Evolutionary conservation across 2,329 filamentous ascomycete species (phyloP).

Genomic region (Aspergillus sp.): DNA sequence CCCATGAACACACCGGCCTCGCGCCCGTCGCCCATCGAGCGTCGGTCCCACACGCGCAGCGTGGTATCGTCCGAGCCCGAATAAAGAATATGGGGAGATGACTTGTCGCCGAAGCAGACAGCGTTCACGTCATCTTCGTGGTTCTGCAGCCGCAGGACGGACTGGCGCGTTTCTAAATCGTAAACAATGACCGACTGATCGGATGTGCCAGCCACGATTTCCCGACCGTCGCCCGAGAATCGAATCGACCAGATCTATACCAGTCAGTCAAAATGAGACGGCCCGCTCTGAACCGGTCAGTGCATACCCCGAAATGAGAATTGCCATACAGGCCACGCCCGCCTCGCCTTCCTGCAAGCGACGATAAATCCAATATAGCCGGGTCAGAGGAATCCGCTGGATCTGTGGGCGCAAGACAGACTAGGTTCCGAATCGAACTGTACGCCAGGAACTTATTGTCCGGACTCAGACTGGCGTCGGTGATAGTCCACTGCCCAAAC

Average conservation of each 20-base stretch:
- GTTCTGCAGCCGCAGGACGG: slow-evolving; percentile 73
- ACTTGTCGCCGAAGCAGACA: slow-evolving; percentile 88
- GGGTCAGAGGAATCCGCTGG: slow-evolving; percentile 79
- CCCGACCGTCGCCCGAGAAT: slow-evolving; percentile 87
- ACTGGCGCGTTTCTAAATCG: slow-evolving; percentile 78
- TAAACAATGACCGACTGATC: slow-evolving; percentile 81
- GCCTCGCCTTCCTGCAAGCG: slow-evolving; percentile 47
- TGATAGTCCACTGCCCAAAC: slow-evolving; percentile 91
- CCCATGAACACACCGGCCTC: slow-evolving; percentile 66
- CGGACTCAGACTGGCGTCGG: slow-evolving; percentile 85
- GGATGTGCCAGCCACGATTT: slow-evolving; percentile 87
- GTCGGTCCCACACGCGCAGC: slow-evolving; percentile 92
- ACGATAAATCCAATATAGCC: slow-evolving; percentile 71
- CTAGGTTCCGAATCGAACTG: slow-evolving; percentile 79
- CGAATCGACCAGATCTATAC: slow-evolving; percentile 79
- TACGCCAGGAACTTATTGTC: slow-evolving; percentile 93
- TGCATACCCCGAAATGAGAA: slow-evolving; percentile 48
- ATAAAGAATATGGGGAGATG: slow-evolving; percentile 89
- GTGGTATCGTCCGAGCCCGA: slow-evolving; percentile 94
- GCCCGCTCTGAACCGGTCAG: not conserved
- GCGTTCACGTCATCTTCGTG: slow-evolving; percentile 92
- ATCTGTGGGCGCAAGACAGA: slow-evolving; percentile 85
- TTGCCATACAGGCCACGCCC: slow-evolving; percentile 36
- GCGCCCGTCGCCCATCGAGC: slow-evolving; percentile 64
- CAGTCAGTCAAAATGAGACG: slow-evolving; percentile 17